phyloP scores from a whole-genome alignment of 1,284 basidiomycete species.

The Irpex lacteus region DNA sequence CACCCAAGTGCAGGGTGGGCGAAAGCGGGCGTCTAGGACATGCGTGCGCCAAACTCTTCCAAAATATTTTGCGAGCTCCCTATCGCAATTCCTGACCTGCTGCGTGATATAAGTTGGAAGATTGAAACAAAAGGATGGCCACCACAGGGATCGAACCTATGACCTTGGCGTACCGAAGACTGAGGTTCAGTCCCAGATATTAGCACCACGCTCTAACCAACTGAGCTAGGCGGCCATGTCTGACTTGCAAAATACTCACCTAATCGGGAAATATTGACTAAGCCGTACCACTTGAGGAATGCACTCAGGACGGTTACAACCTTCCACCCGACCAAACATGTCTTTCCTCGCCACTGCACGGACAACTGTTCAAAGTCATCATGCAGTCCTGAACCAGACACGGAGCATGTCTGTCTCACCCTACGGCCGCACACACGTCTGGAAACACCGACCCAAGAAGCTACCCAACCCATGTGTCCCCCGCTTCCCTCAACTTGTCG shows the following conservation, averaged over 20 bases:
- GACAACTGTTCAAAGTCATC: neutral
- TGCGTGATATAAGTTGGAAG: neutral
- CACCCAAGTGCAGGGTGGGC: too few species aligned
- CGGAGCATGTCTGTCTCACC: constrained; percentile 57
- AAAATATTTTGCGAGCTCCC: too few species aligned
- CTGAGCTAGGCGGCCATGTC: neutral
- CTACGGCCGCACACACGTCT: constrained; percentile 78
- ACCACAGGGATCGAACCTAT: neutral
- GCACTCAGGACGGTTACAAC: too few species aligned
- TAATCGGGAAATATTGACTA: too few species aligned
- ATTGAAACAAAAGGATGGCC: neutral
- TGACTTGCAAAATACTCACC: neutral
- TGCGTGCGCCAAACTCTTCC: too few species aligned
- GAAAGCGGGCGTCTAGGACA: too few species aligned
- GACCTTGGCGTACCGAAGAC: neutral
- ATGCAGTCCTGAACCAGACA: constrained; percentile 1
- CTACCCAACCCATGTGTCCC: constrained; percentile 82
- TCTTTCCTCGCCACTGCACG: neutral
- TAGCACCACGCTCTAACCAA: neutral
- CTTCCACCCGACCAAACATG: neutral
- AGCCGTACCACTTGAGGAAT: too few species aligned
- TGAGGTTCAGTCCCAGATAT: neutral
- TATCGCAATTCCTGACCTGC: too few species aligned
- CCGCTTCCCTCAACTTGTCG: constrained; percentile 79
- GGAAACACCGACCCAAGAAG: constrained; percentile 59